Base-by-base conservation (phyloP, 805 yeast species). In the Schizosaccharomyces osmophilus region DNA sequence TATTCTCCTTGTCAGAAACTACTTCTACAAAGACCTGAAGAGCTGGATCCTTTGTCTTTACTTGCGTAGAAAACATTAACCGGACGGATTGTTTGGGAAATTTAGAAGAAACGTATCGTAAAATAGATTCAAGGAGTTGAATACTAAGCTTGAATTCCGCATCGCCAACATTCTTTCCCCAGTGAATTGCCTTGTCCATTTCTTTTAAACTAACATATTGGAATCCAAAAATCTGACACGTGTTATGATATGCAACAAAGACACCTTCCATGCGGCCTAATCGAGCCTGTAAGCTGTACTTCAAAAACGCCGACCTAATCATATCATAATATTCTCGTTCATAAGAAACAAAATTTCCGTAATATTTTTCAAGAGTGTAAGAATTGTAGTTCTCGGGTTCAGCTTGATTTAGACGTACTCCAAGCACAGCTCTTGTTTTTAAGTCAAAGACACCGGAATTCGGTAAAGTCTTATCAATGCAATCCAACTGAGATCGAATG, bases 251-350 rank as follows among this genome's bases (percentile, higher is more conserved):
- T 0, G 96, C 96, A 17, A 90, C 77, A 66, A 86, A 87, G 2
- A 93, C 87, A 5, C 98, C 98, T 71, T 89, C 97, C 97, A 93
- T 90, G 67, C 85, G 82, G 2, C 97, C 98, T 54, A 90, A 85
- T 64, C 97, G 77, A 0, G 96, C 97, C 71, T 93, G 97, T 65
- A 90, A 75, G 2, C 85, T 79, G 68, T 90, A 90, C 72, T 90
- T 90, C 66, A 90, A 73, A 72, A 90, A 72, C 0, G 93, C 83
- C 1, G 90, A 79, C 63, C 85, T 73, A 19, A 83, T 79, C 66
- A 90, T 76, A 67, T 90, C 97, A 64, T 74, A 76, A 69, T 78
- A 77, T 68, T 90, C 98, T 22, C 89, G 75, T 66, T 85, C 87
- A 69, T 81, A 85, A n/a, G 94, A 84, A 69, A 87, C 95, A 68